Conservation (phyloP, 192 early-diverging fungal species). For the Coemansia aciculifera region DNA sequence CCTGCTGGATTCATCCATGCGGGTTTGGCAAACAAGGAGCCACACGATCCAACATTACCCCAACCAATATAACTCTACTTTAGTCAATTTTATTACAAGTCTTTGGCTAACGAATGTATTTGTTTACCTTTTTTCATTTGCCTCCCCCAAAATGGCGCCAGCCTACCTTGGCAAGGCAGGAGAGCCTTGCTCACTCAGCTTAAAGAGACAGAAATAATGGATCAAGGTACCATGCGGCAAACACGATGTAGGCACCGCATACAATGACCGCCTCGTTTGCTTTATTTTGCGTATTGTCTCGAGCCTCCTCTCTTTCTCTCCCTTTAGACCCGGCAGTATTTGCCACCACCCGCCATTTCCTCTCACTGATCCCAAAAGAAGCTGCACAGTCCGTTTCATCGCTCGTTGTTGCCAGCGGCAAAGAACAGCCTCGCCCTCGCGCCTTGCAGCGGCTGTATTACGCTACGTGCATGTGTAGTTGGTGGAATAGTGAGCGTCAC, state of each 20-base stretch:
- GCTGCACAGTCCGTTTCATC: not conserved
- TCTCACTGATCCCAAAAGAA: not conserved
- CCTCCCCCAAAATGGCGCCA: not conserved
- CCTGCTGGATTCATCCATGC: conserved; percentile 7
- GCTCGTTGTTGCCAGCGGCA: not conserved
- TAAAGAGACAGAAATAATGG: not conserved
- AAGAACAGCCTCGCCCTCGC: not conserved
- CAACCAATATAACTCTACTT: conserved; percentile 8
- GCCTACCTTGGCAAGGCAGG: not conserved
- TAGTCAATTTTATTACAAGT: too few species aligned
- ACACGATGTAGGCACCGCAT: conserved; percentile 4
- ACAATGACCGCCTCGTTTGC: conserved; percentile 8
- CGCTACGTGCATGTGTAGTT: not conserved
- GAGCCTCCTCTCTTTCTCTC: not conserved
- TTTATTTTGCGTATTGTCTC: not conserved
- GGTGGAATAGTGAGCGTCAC: conserved; percentile 7
- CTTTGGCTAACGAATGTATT: not conserved
- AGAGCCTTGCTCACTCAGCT: not conserved
- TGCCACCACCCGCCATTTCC: not conserved
- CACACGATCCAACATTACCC: conserved; percentile 5
- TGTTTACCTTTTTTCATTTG: not conserved
- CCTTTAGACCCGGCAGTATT: not conserved
- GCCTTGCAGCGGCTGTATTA: conserved; percentile 16
- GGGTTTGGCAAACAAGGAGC: not conserved
- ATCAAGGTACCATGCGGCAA: not conserved